Evolutionary conservation across 164 flowering plant species (phyloP), one percentile per base, ranked within the genome.

Genomic region (Annona cherimola): DNA sequence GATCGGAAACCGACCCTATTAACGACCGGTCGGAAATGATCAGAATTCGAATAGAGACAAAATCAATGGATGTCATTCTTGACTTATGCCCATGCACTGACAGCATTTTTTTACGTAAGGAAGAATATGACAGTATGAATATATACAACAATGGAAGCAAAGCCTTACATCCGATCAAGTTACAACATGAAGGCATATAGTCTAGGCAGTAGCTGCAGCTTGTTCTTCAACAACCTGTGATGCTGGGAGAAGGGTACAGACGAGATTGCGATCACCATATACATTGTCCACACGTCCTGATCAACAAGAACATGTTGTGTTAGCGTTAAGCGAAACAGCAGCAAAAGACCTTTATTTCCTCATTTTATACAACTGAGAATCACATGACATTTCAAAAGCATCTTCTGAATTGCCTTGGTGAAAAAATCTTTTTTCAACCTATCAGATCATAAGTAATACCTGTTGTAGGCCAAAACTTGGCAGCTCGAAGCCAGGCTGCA

Each of bases 381-480:
- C 35, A 26, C 35, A 26, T 26, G 35, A 26, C 35, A 26, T 26
- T 26, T 26, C 35, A 26, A 0, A 26, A 26, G 35, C 35, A 26
- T 26, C 35, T 26, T 26, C 35, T 26, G 35, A 26, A 26, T 26
- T 26, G 0, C 35, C 35, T 26, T 26, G 35, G 35, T 26, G 35
- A 26, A 26, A 26, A 26, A 26, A 26, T 26, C 35, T 26, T 26
- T 26, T 26, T 26, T 26, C 35, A 26, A 26, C 35, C 35, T 50
- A 50, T 50, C 14, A 50, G 57, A 50, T 50, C 14, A 16, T 50
- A 50, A 50, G 57, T 50, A 41, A 54, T 79, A 95, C 99, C 96
- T 73, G 98, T 95, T 42, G 90, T 81, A 60, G 99, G 99, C 99
- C 99, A 95, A 86, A 95, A 95, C 79, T 93, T 93, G 66, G 95